Evolutionary conservation across 2,329 filamentous ascomycete species (phyloP).

Genomic region (Neofusicoccum kwambonambiense): DNA sequence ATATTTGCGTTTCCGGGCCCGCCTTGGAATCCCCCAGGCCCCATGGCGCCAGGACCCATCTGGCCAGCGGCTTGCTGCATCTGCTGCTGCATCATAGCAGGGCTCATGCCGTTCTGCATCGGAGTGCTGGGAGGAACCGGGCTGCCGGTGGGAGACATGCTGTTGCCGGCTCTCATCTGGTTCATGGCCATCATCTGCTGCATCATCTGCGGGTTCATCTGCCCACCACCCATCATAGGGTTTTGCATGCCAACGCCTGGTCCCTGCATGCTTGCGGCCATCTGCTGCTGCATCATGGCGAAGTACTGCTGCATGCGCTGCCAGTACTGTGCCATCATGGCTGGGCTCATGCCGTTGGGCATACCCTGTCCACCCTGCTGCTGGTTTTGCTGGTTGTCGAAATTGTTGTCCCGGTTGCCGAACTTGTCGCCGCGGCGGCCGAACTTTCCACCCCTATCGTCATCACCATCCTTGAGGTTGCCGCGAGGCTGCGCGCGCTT

Average conservation of each 20-base stretch:
- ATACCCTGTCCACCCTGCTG: slow-evolving; percentile 38
- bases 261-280: slow-evolving; percentile 54
- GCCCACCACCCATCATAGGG: slow-evolving; percentile 58
- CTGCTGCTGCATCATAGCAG: slow-evolving; percentile 69
- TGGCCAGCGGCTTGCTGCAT: slow-evolving; percentile 59
- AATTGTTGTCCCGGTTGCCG: slow-evolving; percentile 36
- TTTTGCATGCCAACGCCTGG: slow-evolving; percentile 38
- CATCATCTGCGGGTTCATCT: slow-evolving; percentile 61
- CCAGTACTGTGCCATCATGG: slow-evolving; percentile 98
- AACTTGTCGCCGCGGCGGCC: slow-evolving; percentile 37
- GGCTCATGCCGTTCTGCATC: slow-evolving; percentile 53
- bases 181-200: slow-evolving; percentile 42
- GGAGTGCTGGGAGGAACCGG: slow-evolving; percentile 30
- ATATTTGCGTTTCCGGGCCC: not conserved
- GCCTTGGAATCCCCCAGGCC: slow-evolving; percentile 32
- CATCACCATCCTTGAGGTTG: slow-evolving; percentile 89
- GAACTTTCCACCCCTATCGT: slow-evolving; percentile 52
- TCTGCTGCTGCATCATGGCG: slow-evolving; percentile 88
- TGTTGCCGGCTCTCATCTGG: slow-evolving; percentile 25
- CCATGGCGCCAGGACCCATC: slow-evolving; percentile 38
- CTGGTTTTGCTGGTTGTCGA: slow-evolving; percentile 48
- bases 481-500: slow-evolving; percentile 96
- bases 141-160: slow-evolving; percentile 28
- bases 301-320: slow-evolving; percentile 98
- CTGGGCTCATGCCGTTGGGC: slow-evolving; percentile 75